Evolutionary conservation across 257 asterid species (phyloP), one percentile per base, ranked within the genome.

Genomic region (Ligustrum vulgare): DNA sequence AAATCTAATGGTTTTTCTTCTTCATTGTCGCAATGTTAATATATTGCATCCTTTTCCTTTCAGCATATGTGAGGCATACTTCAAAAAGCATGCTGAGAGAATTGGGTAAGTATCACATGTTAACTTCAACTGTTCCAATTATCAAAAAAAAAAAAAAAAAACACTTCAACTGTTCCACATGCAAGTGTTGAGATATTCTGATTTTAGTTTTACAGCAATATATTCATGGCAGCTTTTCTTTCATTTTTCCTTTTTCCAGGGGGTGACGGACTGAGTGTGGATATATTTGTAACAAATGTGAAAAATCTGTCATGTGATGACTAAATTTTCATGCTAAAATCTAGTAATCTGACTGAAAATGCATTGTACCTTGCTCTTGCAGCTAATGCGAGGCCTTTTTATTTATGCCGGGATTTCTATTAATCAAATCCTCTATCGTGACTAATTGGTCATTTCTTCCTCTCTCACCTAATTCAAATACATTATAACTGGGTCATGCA

Each of bases 31-130:
- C 43, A 37, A 71, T 70, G 37, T 78, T 83, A 51, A 87, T 82
- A 43, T 18, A 25, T 69, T 75, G 12, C 60, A 32, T 32, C 15
- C 72, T 81, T 33, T 31, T 65, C 67, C 56, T 77, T 81, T 43
- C 94, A 94, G 98, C 87, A 88, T 94, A 77, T 94, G 98, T 65
- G 98, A 92, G 81, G 91, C 99, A 71, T 94, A 92, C 93, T 91
- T 91, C 93, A 91, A 91, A 79, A 94, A 94, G 65, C 89, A 94
- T 75, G 91, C 96, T 0, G 99, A 91, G 79, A 94, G 85, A 87
- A 91, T 90, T 45, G 99, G 99, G 99, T 92, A 85, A 69, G 33
- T 75, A 54, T 63, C 71, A 54, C 78, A 67, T 34, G 51, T 72
- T 72, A 58, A 28, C 63, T 31, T 56, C 32, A 66, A 43, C 60